Evolutionary conservation across 352 stramenopile genomes (phyloP), one percentile per base, ranked within the genome.

Genomic region (Albugo candida): DNA sequence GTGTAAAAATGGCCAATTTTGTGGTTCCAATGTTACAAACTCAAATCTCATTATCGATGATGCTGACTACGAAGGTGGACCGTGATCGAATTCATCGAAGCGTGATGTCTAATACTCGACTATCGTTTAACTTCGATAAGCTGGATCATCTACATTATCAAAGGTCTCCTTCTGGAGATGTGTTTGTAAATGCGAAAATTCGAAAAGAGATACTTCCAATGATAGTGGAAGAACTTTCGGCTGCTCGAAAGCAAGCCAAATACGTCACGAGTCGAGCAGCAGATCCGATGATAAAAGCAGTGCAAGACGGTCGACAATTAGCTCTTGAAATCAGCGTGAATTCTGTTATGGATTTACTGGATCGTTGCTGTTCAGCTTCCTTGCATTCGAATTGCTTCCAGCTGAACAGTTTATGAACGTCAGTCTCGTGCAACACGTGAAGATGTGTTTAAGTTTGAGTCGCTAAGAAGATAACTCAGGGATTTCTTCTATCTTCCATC

Each of bases 271-370:
- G 96, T 49, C 89, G 84, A n/a, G 92, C 96, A 14, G 97, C 87
- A 0, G 96, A 98, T 59, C 91, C 96, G 12, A 97, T 99, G 73
- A 89, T 97, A 66, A 97, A 97, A 52, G 94, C 94, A 13, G 95
- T 99, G 34, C 95, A 99, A 60, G 99, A 99, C 67, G 96, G 95
- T 53, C 89, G 96, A 13, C 93, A 98, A 61, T 58, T 95, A 13
- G 84, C 87, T 2, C 67, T 98, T 13, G 98, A 99, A 59, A 71
- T 98, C 34, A 97, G 84, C 20, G 95, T 94, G 27, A 99, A 99
- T 73, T 98, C 91, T 14, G 95, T 99, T 99, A 99, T 56, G 96
- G 96, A n/a, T 99, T 99, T 61, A 99, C 95, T 0, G 95, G 95
- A 49, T 95, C 34, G 97, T 93, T 27, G 88, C 99, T 2, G 96